Conservation (phyloP, 805 yeast genomes). For the Vanderwaltozyma polyspora region DNA sequence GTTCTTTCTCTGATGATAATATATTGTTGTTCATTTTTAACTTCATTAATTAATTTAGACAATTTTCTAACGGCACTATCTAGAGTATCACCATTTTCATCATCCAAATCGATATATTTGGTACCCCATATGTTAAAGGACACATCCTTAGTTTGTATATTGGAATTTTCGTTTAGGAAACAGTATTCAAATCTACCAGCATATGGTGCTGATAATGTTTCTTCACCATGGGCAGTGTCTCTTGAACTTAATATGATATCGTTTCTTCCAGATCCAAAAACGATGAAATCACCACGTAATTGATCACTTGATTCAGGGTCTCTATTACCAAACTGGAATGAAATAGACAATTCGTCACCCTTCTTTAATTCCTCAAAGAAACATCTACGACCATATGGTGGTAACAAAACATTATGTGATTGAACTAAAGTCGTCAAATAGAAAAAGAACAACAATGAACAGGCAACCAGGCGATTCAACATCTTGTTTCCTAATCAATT, state of each 20-base stretch:
- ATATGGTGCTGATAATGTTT: constrained; percentile 51
- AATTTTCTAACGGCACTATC: constrained; percentile 76
- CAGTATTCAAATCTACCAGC: constrained; percentile 79
- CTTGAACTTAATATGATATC: constrained; percentile 38
- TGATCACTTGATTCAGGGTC: constrained; percentile 60
- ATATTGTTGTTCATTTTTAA: constrained; percentile 83
- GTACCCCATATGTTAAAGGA: constrained; percentile 93
- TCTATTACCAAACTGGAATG: constrained; percentile 91
- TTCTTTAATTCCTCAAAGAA: constrained; percentile 73
- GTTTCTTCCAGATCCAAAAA: constrained; percentile 31
- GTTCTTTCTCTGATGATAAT: constrained; percentile 93
- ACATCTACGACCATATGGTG: constrained; percentile 79
- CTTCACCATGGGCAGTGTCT: constrained; percentile 73
- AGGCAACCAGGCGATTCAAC: too few species aligned
- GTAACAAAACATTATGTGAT: constrained; percentile 76
- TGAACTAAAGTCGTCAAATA: constrained; percentile 1
- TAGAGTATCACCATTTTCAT: constrained; percentile 64
- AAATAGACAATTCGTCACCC: constrained; percentile 78
- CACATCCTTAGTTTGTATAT: constrained; percentile 71
- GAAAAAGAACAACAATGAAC: too few species aligned
- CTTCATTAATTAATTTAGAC: constrained; percentile 67
- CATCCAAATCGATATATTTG: constrained; percentile 70
- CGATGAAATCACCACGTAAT: constrained; percentile 55
- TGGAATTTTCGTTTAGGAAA: constrained; percentile 77
- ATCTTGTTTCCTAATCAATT: too few species aligned